phyloP scores from a whole-genome alignment of 2,329 filamentous ascomycete genomes.

The Cucurbitaria berberidis region DNA sequence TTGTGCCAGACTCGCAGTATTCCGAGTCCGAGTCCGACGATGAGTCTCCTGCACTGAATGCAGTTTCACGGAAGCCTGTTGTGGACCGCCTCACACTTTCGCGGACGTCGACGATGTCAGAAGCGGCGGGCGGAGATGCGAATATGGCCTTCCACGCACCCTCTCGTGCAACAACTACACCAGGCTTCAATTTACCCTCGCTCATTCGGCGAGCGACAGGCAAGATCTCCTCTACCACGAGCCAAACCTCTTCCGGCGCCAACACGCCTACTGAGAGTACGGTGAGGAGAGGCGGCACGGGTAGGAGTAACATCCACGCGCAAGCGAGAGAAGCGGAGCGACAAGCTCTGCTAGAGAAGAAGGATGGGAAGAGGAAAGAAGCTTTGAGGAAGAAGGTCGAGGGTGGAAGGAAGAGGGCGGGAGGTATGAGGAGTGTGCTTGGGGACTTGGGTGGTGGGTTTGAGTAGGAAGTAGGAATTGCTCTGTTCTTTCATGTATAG shows the following conservation, averaged over 20 bases:
- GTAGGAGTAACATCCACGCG: constrained; percentile 66
- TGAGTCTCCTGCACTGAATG: constrained; percentile 45
- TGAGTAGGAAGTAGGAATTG: constrained; percentile 30
- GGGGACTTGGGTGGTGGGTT: constrained; percentile 44
- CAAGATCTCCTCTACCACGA: constrained; percentile 39
- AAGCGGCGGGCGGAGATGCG: constrained; percentile 35
- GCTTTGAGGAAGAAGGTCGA: constrained; percentile 53
- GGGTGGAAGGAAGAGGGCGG: constrained; percentile 28
- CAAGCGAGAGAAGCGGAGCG: constrained; percentile 65
- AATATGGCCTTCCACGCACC: constrained; percentile 64
- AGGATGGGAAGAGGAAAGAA: constrained; percentile 58
- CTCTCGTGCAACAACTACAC: constrained; percentile 41
- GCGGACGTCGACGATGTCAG: constrained; percentile 51
- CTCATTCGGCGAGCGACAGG: constrained; percentile 77
- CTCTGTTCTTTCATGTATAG: constrained; percentile 3
- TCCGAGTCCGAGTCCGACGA: constrained; percentile 49
- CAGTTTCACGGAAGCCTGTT: constrained; percentile 52
- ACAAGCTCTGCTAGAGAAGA: constrained; percentile 57
- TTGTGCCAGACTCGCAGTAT: constrained; percentile 62
- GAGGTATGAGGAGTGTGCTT: constrained; percentile 42
- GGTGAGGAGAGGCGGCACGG: constrained; percentile 58
- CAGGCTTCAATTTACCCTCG: constrained; percentile 69
- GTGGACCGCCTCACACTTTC: constrained; percentile 78
- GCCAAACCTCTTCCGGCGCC: constrained; percentile 43
- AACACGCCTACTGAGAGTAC: constrained; percentile 39